Evolutionary conservation across 352 stramenopile species (phyloP), one percentile per base, ranked within the genome.

Genomic region (Globisporangium recalcitrans): DNA sequence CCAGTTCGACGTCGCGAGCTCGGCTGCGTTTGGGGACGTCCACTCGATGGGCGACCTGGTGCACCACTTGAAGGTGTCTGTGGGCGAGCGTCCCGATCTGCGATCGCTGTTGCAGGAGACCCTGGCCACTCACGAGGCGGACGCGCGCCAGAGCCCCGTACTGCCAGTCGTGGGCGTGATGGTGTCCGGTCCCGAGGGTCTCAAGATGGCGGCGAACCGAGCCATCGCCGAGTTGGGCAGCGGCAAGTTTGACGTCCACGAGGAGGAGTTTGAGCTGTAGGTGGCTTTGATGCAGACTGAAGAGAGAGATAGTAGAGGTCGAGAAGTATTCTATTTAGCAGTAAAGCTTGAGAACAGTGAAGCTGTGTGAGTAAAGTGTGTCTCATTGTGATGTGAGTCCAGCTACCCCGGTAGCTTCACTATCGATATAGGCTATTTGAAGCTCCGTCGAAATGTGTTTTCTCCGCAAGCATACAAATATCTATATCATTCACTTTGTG

Each of bases 211-310:
- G 7, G 70, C 66, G 34, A 78, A 83, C 40, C 68, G 71, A 38
- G 72, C 70, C 19, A 36, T 73, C n/a, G 68, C 68, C 48, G 53
- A 52, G 52, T 32, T 83, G 7, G 72, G 72, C 22, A 68, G 67
- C 11, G 53, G 46, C 21, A 67, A 80, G 57, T 84, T 84, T 42
- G 75, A 84, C 60, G 65, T 84, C 26, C 75, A 84, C 52, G 75
- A 81, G 48, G 74, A 82, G 44, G 72, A 82, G 58, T 84, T 81
- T 42, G 75, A 84, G 62, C 22, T 84, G 42, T 84, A 73, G 62
- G 32, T 10, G 22, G 21, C 27, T 38, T 13, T 27, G n/a, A n/a
- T n/a, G n/a, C n/a, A n/a, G n/a, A n/a, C n/a, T n/a, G n/a, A n/a
- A n/a, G n/a, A n/a, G n/a, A n/a, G n/a, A n/a, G n/a, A n/a, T n/a